Base-by-base conservation (phyloP, 768 basidiomycete genomes). In the Hygrophoropsis aurantiaca region DNA sequence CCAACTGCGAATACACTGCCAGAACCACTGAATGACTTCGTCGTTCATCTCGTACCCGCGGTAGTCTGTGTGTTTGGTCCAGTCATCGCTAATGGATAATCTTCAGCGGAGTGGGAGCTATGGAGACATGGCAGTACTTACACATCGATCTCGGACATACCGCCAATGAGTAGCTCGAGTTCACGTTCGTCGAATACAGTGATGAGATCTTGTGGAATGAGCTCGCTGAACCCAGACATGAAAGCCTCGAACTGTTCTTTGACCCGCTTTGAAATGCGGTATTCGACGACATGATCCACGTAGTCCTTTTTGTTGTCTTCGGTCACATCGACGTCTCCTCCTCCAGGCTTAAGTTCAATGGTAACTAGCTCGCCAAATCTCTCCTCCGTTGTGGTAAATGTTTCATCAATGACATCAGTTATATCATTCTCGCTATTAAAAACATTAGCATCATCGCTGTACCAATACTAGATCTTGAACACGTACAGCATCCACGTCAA, bases 121-220 rank as follows among this genome's bases (percentile, higher is more conserved):
- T 15, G n/a, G 42, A 38, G 9, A 26, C 25, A 35, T 24, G 38
- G 26, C 10, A 34, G 45, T n/a, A 81, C 88, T 49, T 84, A 90
- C 80, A 98, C 94, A 61, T 99, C 97, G 57, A 98, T 97, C 72
- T 99, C 97, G 38, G 94, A 97, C 92, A 98, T 97, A 58, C 97
- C 97, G 60, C 97, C 97, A 55, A 99, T 98, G 46, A 99, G 79
- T 42, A 98, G 73, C 71, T 97, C 95, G 9, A 99, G 79, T 62
- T 99, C 97, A 44, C 97, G 84, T 72, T 99, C 97, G 59, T 99
- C 97, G 58, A 99, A 99, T 41, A 99, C 97, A 50, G 94, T 97
- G 71, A 99, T 84, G 26, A 99, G 77, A 53, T 99, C 97, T 66
- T 94, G 92, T 10, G 97, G 97, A 53, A 99, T 97, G 44, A 99